Base-by-base conservation (phyloP, 768 basidiomycete genomes). In the Trametes punicea region DNA sequence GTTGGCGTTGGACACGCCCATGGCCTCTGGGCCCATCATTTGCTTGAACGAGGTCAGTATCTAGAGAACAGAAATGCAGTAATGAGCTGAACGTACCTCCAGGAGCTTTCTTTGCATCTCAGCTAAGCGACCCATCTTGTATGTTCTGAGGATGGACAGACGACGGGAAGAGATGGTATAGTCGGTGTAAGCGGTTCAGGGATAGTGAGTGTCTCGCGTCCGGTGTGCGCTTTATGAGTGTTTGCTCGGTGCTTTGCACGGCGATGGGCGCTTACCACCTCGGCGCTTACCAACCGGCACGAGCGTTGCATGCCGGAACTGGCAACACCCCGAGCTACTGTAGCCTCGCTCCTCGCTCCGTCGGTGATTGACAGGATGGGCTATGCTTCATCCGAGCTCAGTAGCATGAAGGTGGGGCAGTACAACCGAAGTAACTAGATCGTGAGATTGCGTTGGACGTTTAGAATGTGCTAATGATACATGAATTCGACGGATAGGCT, bases 11-110 rank as follows among this genome's bases (percentile, higher is more conserved):
- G 90, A 85, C 40, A 94, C 87, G 65, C 97, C 97, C 93, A 99
- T 96, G 18, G 97, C 94, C 75, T 99, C 96, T 42, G 96, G 90
- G n/a, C 93, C 96, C 95, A 98, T 98, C 93, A 96, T 97, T 95
- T 97, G 95, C 95, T 60, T 48, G 57, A 57, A 47, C 21, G 34
- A 15, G 26, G 39, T 55, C 57, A 51, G 53, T 36, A 2, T 18
- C 47, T 34, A 16, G 79, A 71, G 76, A 77, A 66, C 21, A 68
- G 45, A 36, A 7, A 40, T 15, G 1, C 5, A 34, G 38, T 26
- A 27, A 16, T 10, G 25, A 50, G 26, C 13, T 30, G 3, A 11
- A 67, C 72, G 13, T 31, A 79, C 82, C 74, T 82, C 78, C 48
- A 83, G 70, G 73, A 98, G 90, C 88, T 93, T 97, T 62, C 94